Percentiles rank a stretch among this genome's conserved stretches.
Evolutionary conservation across 768 basidiomycete species (phyloP).

Genomic region (Collybiopsis luxurians): DNA sequence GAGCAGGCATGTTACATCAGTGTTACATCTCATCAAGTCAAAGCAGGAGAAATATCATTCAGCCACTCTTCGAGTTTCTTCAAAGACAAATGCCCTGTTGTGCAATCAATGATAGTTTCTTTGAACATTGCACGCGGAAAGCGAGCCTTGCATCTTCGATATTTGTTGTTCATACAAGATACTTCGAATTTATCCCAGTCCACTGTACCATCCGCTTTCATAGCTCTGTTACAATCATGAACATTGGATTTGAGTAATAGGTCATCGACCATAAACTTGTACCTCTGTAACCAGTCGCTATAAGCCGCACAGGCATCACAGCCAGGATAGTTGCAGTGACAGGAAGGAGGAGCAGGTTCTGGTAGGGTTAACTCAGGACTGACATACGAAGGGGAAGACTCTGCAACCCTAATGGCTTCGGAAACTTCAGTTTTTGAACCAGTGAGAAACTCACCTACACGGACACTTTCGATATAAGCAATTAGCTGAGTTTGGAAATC

Average conservation of each 20-base stretch:
- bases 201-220: constrained; percentile 12
- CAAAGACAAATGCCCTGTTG: constrained; percentile 12
- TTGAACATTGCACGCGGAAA: constrained; percentile 18
- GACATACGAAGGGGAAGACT: background rate
- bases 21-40: constrained; percentile 7
- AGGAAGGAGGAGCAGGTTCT: constrained; percentile 13
- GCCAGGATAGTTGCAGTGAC: constrained; percentile 5
- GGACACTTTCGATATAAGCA: constrained; percentile 26
- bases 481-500: constrained; percentile 24
- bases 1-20: constrained; percentile 19
- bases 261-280: constrained; percentile 25
- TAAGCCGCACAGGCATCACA: constrained; percentile 1
- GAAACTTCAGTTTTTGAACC: constrained; percentile 17
- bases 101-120: constrained; percentile 17
- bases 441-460: constrained; percentile 29
- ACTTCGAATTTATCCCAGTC: background rate
- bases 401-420: background rate
- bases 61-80: constrained; percentile 17
- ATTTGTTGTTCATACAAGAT: constrained; percentile 8
- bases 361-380: constrained; percentile 23
- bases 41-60: constrained; percentile 9
- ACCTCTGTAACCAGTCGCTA: constrained; percentile 10
- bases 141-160: constrained; percentile 16
- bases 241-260: constrained; percentile 26
- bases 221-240: constrained; percentile 20